phyloP scores from a whole-genome alignment of 352 stramenopile species.

The Globisporangium ultimum region DNA sequence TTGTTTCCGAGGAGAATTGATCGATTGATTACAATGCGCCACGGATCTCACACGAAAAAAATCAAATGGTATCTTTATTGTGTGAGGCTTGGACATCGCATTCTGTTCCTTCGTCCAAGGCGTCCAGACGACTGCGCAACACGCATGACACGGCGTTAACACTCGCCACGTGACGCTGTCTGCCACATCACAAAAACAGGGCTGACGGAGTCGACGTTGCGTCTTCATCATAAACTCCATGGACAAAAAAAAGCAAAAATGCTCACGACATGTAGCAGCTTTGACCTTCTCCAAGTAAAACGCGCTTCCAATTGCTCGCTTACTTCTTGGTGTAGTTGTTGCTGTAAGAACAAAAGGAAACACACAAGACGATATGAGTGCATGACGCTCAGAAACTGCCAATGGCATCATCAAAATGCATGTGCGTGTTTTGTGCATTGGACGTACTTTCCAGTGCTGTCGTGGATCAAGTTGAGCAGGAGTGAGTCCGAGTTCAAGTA shows the following conservation, averaged over 20 bases:
- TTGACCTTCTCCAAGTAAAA: background rate
- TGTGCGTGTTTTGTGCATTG: background rate
- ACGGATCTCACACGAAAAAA: background rate
- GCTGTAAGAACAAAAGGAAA: background rate
- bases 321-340: conserved; percentile 48
- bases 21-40: too few relatives aligned
- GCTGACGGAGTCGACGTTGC: too few relatives aligned
- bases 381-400: background rate
- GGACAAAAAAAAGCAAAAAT: too few relatives aligned
- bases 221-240: too few relatives aligned
- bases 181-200: too few relatives aligned
- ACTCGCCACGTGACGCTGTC: too few relatives aligned
- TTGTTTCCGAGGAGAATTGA: background rate
- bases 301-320: conserved; percentile 3
- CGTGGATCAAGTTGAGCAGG: conserved; percentile 95
- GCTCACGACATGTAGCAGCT: too few relatives aligned
- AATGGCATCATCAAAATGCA: background rate
- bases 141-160: too few relatives aligned
- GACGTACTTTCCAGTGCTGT: conserved; percentile 54
- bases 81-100: too few relatives aligned
- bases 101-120: too few relatives aligned
- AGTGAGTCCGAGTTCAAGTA: conserved; percentile 98
- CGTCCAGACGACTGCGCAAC: too few relatives aligned
- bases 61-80: conserved; percentile 1
- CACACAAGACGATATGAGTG: conserved; percentile 5